Base-by-base conservation (phyloP, 768 basidiomycete species). In the Mycena alexandri region DNA sequence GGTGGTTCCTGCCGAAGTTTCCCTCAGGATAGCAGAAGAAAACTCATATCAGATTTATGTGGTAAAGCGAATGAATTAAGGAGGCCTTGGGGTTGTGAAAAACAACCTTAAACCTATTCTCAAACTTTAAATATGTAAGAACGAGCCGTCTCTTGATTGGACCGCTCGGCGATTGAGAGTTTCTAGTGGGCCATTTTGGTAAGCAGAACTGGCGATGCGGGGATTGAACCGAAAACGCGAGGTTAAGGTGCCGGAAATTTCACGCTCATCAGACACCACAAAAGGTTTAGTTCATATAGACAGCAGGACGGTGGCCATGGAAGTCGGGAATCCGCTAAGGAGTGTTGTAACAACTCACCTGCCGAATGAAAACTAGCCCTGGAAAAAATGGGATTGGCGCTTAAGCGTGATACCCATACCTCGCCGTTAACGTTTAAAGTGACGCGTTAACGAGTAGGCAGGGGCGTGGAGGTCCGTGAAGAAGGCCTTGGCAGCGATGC, bases 1-100 rank as follows among this genome's bases (percentile, higher is more conserved):
- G n/a, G n/a, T 93, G 90, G 90, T 92, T 93, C 90, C 91, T 89
- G 88, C 89, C 89, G 89, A 91, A 92, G 90, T 91, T 92, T 92
- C 90, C 89, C 90, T 83, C 82, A 83, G 82, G 82, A 83, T 83
- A 83, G 81, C 82, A 82, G 83, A n/a, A n/a, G n/a, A n/a, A 82
- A 80, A 82, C 83, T 83, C 82, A 83, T 81, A 77, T 82, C 83
- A 85, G 83, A 83, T 84, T 86, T 87, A 86, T 86, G 82, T 84
- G 85, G 85, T 89, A 90, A 89, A 90, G 89, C 90, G 89, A 92
- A 92, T 92, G 91, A 92, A 91, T 93, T n/a, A n/a, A n/a, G 92
- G 90, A 90, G 90, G 90, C 89, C 89, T 91, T 90, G 90, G 89
- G 91, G 90, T 88, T 86, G 89, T n/a, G n/a, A n/a, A n/a, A 88